Conservation (phyloP, 805 yeast species). For the Brettanomyces sp. region DNA sequence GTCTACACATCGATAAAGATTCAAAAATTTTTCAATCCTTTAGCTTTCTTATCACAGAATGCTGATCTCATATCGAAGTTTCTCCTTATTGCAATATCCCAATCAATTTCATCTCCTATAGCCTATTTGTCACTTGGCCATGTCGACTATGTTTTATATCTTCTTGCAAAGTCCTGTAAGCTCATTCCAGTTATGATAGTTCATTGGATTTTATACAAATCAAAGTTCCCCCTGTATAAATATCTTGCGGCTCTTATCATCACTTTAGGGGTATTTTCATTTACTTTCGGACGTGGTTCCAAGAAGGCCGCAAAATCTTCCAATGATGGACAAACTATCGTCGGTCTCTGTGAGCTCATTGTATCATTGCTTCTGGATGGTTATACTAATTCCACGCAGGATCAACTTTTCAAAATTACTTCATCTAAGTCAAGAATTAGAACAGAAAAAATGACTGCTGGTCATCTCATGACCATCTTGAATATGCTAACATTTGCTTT, state of each 20-base stretch:
- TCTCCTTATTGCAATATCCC: conserved; percentile 55
- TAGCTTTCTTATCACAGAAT: not conserved
- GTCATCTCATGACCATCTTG: conserved; percentile 73
- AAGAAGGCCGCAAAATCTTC: conserved; percentile 8
- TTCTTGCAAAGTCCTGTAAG: conserved; percentile 89
- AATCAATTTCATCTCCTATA: conserved; percentile 74
- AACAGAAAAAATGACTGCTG: conserved; percentile 52
- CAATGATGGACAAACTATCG: conserved; percentile 32
- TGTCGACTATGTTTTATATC: conserved; percentile 76
- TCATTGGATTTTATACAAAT: conserved; percentile 61
- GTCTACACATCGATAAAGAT: conserved; percentile 38
- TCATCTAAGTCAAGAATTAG: conserved; percentile 8
- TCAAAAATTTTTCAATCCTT: not conserved
- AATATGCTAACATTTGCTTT: conserved; percentile 36
- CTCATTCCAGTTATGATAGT: conserved; percentile 90
- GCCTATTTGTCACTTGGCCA: conserved; percentile 71
- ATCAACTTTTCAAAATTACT: conserved; percentile 55
- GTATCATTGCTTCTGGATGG: conserved; percentile 79
- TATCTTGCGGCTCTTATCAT: conserved; percentile 70
- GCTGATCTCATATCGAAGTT: conserved; percentile 26
- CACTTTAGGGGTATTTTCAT: conserved; percentile 73
- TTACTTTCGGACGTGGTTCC: conserved; percentile 47
- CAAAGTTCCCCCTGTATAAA: conserved; percentile 65
- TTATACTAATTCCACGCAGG: conserved; percentile 88
- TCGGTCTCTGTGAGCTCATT: conserved; percentile 54